Base-by-base conservation (phyloP, 176 grass and related monocot species). In the Carex littledalei region DNA sequence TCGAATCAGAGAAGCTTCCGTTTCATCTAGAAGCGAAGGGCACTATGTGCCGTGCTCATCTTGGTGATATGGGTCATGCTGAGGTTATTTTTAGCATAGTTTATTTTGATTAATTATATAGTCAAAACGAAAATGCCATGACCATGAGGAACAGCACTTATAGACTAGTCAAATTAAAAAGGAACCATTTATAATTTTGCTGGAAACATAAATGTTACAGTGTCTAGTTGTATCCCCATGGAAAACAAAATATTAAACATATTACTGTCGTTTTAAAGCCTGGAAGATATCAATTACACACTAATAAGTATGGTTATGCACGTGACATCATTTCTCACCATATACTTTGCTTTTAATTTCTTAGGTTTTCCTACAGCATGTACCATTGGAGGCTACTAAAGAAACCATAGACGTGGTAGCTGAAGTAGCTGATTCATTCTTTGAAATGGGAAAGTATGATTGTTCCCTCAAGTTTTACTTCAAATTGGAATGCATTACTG, bases 391-490 rank as follows among this genome's bases (percentile, higher is more conserved):
- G 63, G 67, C 31, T 84, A 88, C 86, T 58, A 84, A 84, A 87
- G 93, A 98, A 70, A 84, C 71, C 49, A 62, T 41, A 73, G 85
- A 91, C 45, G 76, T 80, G 68, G 82, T 95, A 57, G 84, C 69
- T 52, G 93, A 95, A 86, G 88, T 92, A 34, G 93, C 91, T 53
- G 89, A 63, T 75, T 84, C 80, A 64, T 87, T 98, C 45, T 86
- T 90, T 85, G 87, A 80, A 84, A 41, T 98, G 63, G 85, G 79
- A 18, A 85, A 81, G 79, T 90, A 95, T 89, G 88, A 92, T 63
- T 90, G 84, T 87, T 91, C 95, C 79, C 64, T 95, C 21, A 90
- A 92, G 64, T 98, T 95, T 86, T 98, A 98, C 83, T 80, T 88
- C 7, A 68, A 87, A 74, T 56, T 91, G 74, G 91, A 91, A 90